Percentiles rank a stretch among this genome's conserved stretches.
Conservation (phyloP, 2,329 filamentous ascomycete species). For the Sphaerulina musiva region DNA sequence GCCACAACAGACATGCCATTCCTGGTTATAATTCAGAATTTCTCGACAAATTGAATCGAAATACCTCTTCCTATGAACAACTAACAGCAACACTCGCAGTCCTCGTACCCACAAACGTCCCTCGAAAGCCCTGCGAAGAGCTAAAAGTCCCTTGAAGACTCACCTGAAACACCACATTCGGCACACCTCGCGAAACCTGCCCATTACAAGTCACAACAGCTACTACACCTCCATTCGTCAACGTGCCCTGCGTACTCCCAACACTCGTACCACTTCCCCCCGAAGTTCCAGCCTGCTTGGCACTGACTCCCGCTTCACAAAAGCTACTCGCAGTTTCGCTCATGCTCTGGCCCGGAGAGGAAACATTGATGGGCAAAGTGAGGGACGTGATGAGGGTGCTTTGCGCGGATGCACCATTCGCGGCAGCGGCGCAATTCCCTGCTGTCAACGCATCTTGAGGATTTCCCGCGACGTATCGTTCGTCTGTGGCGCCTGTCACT, state of each 20-base stretch:
- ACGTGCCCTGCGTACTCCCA: slow-evolving; percentile 5
- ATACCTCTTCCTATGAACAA: slow-evolving; percentile 1
- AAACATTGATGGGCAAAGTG: slow-evolving; percentile 8
- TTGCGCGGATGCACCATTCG: slow-evolving; percentile 11
- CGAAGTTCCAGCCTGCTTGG: slow-evolving; percentile 2
- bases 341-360: slow-evolving; percentile 6
- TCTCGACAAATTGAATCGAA: no score
- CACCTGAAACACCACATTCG: slow-evolving; percentile 4
- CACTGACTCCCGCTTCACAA: slow-evolving; percentile 14
- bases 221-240: slow-evolving; percentile 9
- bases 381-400: slow-evolving; percentile 7
- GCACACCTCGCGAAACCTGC: not conserved
- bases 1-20: no score
- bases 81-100: slow-evolving; percentile 6
- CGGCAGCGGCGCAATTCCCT: slow-evolving; percentile 10
- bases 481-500: slow-evolving; percentile 4
- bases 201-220: slow-evolving; percentile 12
- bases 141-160: slow-evolving; percentile 2
- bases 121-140: slow-evolving; percentile 2
- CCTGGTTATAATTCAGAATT: no score
- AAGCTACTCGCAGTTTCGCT: slow-evolving; percentile 5
- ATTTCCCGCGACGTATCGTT: not conserved
- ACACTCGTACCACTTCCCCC: slow-evolving; percentile 6
- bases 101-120: slow-evolving; percentile 5
- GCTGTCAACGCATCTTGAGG: slow-evolving; percentile 11